Evolutionary conservation across 371 early-diverging fungal genomes (phyloP).

Genomic region (Mucor irregularis): DNA sequence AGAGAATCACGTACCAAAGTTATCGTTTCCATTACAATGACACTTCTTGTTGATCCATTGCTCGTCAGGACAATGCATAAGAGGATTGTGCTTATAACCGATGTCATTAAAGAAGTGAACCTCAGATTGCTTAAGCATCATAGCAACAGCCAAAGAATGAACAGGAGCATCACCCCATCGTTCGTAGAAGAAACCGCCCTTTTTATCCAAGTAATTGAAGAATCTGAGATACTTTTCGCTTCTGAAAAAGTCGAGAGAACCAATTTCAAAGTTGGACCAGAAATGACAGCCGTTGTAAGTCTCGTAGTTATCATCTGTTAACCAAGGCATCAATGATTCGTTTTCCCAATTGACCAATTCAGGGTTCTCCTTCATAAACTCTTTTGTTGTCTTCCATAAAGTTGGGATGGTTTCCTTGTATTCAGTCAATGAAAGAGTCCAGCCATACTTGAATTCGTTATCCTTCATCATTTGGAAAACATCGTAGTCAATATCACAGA

Average conservation of each 20-base stretch:
- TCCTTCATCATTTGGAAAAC: constrained; percentile 79
- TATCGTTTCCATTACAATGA: constrained; percentile 60
- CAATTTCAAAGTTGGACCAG: constrained; percentile 79
- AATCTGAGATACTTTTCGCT: constrained; percentile 69
- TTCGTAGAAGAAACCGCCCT: constrained; percentile 92
- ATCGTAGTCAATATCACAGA: constrained; percentile 83
- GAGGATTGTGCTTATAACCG: constrained; percentile 73
- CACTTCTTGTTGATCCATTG: constrained; percentile 58
- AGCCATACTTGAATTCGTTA: constrained; percentile 71
- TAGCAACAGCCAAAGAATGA: constrained; percentile 79
- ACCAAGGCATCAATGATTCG: constrained; percentile 20
- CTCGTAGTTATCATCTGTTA: constrained; percentile 27
- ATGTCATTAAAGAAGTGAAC: constrained; percentile 91
- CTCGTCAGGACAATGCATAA: constrained; percentile 66
- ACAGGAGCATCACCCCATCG: constrained; percentile 98
- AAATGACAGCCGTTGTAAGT: constrained; percentile 77
- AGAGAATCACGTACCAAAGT: constrained; percentile 42
- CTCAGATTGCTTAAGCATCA: constrained; percentile 67
- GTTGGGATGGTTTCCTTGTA: constrained; percentile 71
- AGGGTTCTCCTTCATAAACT: constrained; percentile 53
- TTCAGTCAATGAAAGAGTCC: constrained; percentile 69
- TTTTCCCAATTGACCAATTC: constrained; percentile 20
- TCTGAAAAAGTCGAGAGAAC: constrained; percentile 31
- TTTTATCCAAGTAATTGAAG: constrained; percentile 79
- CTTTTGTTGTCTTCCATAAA: constrained; percentile 62